phyloP scores from a whole-genome alignment of 1,284 basidiomycete species.

The Ganoderma boninense region DNA sequence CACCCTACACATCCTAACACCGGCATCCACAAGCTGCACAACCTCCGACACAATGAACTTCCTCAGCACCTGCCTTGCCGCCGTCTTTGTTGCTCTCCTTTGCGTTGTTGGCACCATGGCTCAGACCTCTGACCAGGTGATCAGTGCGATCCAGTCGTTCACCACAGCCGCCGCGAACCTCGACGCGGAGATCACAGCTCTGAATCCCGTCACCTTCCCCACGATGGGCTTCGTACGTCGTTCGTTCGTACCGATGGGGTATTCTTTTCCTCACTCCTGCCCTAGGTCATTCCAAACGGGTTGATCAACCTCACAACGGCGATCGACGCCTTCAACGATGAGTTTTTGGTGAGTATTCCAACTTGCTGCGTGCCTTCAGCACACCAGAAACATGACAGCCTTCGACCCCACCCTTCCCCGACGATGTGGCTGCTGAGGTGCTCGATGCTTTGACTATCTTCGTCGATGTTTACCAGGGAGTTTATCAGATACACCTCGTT shows the following conservation, averaged over 20 bases:
- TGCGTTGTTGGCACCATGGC: not conserved
- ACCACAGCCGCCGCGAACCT: not conserved
- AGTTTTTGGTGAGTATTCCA: not conserved
- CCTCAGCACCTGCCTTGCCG: constrained; percentile 2
- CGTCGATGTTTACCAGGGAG: constrained; percentile 5
- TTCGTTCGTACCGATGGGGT: too few species aligned
- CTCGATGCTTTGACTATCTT: constrained; percentile 1
- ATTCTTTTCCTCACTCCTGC: not conserved
- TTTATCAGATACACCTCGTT: not conserved
- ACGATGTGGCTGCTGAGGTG: not conserved
- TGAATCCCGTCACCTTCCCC: not conserved
- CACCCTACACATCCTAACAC: not conserved
- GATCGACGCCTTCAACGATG: not conserved
- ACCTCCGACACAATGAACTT: not conserved
- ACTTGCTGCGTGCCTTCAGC: not conserved
- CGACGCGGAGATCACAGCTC: not conserved
- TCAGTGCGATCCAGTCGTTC: not conserved
- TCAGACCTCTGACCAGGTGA: constrained; percentile 2
- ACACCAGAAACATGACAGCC: not conserved
- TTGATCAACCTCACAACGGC: not conserved
- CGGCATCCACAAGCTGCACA: not conserved
- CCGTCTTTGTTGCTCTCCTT: not conserved
- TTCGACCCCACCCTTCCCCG: not conserved
- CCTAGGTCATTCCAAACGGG: not conserved
- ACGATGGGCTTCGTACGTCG: not conserved